phyloP scores from a whole-genome alignment of 192 early-diverging fungal species.

The Piromyces finnis region DNA sequence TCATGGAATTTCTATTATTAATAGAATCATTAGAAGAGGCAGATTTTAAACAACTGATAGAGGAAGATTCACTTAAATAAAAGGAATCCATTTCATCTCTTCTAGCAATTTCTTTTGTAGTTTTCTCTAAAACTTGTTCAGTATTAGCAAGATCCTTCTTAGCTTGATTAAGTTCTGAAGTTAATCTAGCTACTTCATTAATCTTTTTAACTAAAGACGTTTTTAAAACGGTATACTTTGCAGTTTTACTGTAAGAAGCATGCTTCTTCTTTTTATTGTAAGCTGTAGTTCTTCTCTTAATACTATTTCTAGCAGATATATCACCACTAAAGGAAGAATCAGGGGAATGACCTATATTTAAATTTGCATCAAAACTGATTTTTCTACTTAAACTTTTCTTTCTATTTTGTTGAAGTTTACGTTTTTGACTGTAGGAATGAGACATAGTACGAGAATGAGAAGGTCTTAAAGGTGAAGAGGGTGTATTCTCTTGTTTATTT shows the following conservation, averaged over 20 bases:
- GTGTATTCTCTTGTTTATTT: not conserved
- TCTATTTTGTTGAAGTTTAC: not conserved
- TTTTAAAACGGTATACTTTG: not conserved
- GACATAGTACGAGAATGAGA: not conserved
- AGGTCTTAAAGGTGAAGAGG: not conserved
- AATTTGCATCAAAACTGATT: not conserved
- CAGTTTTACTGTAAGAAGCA: not conserved
- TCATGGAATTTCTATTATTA: not conserved
- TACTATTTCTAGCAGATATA: not conserved
- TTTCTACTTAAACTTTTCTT: not conserved
- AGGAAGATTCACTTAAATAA: not conserved
- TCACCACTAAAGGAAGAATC: not conserved
- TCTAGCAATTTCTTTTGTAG: conserved; percentile 2
- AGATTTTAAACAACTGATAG: not conserved
- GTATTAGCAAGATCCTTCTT: conserved; percentile 8
- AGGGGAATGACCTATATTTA: not conserved
- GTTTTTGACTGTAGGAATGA: not conserved
- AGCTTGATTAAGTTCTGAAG: conserved; percentile 4
- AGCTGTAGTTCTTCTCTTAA: not conserved
- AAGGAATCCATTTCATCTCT: not conserved
- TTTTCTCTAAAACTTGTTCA: conserved; percentile 9
- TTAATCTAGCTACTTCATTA: conserved; percentile 6
- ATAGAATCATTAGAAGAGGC: not conserved
- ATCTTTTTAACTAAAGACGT: conserved; percentile 1
- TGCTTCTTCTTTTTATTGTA: not conserved